phyloP scores from a whole-genome alignment of 768 basidiomycete species.

The Xerocomellus dryophilus region DNA sequence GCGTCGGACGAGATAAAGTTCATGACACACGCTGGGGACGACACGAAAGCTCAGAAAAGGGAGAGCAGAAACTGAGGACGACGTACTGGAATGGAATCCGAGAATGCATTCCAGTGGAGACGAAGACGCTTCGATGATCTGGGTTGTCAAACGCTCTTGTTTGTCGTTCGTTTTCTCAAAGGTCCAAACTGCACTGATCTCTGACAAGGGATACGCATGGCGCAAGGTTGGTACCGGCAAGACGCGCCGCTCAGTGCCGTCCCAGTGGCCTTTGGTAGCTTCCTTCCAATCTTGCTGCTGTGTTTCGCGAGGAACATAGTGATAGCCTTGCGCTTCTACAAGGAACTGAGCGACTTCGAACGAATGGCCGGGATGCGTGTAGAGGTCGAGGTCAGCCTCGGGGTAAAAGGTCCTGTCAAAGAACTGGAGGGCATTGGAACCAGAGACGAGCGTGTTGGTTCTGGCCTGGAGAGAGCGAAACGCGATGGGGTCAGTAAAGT shows the following conservation, averaged over 20 bases:
- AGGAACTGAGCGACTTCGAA: conserved; percentile 38
- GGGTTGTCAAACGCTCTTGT: conserved; percentile 29
- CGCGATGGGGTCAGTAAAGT: conserved; percentile 35
- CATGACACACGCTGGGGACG: conserved; percentile 11
- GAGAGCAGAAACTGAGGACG: neutral
- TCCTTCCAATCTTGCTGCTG: conserved; percentile 22
- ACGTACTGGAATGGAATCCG: conserved; percentile 48
- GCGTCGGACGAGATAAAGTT: conserved; percentile 42
- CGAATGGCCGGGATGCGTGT: conserved; percentile 35
- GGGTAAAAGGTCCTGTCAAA: conserved; percentile 44
- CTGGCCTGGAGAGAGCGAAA: conserved; percentile 44
- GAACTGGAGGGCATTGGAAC: conserved; percentile 53
- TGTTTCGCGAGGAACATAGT: conserved; percentile 17
- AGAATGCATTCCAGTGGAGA: conserved; percentile 36
- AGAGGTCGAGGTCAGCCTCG: conserved; percentile 52
- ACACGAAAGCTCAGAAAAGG: neutral
- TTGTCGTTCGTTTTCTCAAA: conserved; percentile 19
- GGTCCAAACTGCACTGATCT: conserved; percentile 17
- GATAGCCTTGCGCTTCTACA: conserved; percentile 28
- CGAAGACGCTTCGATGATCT: conserved; percentile 34
- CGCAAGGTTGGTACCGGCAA: accelerated
- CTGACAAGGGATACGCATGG: neutral
- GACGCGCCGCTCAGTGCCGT: conserved; percentile 13
- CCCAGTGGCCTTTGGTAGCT: conserved; percentile 12
- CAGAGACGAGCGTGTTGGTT: conserved; percentile 49